Base-by-base conservation (phyloP, 2,329 filamentous ascomycete genomes). In the Leptographium flavum region DNA sequence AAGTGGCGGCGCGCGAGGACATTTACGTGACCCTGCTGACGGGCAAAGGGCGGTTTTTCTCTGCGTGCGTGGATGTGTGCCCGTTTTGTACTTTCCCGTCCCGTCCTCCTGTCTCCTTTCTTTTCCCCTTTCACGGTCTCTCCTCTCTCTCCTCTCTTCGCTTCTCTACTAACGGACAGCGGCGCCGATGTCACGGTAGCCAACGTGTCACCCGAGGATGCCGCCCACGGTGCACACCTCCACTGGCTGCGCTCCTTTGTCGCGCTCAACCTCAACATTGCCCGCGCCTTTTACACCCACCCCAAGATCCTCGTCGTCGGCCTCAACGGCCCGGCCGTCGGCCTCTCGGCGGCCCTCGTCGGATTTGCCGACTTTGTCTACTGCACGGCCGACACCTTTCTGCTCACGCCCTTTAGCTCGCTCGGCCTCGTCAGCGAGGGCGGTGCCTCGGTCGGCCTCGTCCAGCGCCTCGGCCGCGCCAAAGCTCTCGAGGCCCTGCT, bases 291-390 rank as follows among this genome's bases (percentile, higher is more conserved):
- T 68, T 88, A 92, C 69, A 81, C 79, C 14, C 92, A 96, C 65
- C 85, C 87, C 55, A 95, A 96, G 67, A 83, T 96, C 63, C 83
- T 96, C 22, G 75, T 96, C 49, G 81, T 81, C 0, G 92, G 86
- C 0, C 79, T 96, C 53, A 96, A 96, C 65, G 92, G 90, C 3
- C 92, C 92, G 6, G 87, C 80, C 11, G 73, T 98, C 44, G 92
- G 92, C 6, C 79, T 96, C 28, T 84, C 83, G 2, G 92, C 90
- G 1, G 88, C 90, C 0, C 65, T 96, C 0, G 69, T 87, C 47
- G 81, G 80, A 25, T 83, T 86, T 61, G 84, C 84, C 22, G 92
- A 96, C 68, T 96, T 96, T 68, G 76, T 96, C 60, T 96, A 96
- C 70, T 80, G 76, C 58, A 72, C 82, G 0, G 87, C 88, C 0